Conservation (phyloP, 495 filamentous ascomycete species). For the Lophiotrema nucula region DNA sequence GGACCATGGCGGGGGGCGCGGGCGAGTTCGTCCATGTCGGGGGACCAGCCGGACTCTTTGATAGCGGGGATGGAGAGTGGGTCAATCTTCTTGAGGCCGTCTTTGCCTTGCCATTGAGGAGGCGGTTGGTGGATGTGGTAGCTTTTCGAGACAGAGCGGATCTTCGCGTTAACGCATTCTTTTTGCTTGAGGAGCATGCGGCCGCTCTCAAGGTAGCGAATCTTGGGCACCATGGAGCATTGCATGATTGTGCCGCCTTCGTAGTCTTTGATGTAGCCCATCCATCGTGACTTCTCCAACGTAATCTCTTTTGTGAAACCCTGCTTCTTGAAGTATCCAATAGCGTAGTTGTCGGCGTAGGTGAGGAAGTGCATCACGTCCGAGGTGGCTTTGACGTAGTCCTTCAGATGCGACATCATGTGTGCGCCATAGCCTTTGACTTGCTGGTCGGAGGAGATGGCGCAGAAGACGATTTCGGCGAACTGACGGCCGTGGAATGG, state of each 20-base stretch:
- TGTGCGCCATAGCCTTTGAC: constrained; percentile 98
- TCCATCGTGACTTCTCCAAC: constrained; percentile 85
- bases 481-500: constrained; percentile 92
- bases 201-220: constrained; percentile 90
- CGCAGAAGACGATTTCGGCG: constrained; percentile 98
- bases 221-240: constrained; percentile 92
- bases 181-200: constrained; percentile 98
- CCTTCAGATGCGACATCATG: constrained; percentile 96
- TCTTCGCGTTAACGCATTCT: constrained; percentile 89
- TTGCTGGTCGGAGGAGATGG: constrained; percentile 96
- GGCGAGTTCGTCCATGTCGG: constrained; percentile 95
- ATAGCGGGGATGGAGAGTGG: constrained; percentile 80
- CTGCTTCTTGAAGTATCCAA: constrained; percentile 99
- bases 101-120: constrained; percentile 79
- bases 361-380: constrained; percentile 98
- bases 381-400: constrained; percentile 96
- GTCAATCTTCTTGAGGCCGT: constrained; percentile 67
- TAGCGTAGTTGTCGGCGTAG: constrained; percentile 98
- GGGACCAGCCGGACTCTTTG: constrained; percentile 87
- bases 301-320: constrained; percentile 99
- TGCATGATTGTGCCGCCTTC: constrained; percentile 99
- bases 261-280: constrained; percentile 99
- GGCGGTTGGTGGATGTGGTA: constrained; percentile 86
- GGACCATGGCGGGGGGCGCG: constrained; percentile 96
- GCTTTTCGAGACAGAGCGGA: constrained; percentile 83